These are phyloP conservation scores for Candida odintsovae DNA, from an alignment of 805 yeast species.

Conservation along the genomic window DNA sequence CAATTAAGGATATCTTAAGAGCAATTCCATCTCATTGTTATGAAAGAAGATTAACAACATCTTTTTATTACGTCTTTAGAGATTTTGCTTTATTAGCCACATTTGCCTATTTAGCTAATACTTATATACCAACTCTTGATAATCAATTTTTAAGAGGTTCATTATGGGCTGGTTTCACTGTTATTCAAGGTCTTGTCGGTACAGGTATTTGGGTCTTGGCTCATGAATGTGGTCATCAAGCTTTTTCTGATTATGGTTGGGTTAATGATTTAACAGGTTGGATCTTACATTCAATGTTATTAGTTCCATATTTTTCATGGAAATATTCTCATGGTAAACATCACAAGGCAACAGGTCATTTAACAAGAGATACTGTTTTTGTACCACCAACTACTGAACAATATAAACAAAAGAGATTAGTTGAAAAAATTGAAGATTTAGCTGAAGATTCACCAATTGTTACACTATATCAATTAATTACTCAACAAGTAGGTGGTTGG, in stretches of 20 bases:
- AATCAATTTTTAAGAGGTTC: slow-evolving; percentile 38
- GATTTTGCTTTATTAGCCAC: slow-evolving; percentile 48
- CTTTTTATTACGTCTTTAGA: slow-evolving; percentile 62
- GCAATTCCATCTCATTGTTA: slow-evolving; percentile 75
- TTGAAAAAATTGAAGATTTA: slow-evolving; percentile 43
- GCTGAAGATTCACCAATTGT: slow-evolving; percentile 71
- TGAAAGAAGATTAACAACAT: slow-evolving; percentile 49
- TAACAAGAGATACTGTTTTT: slow-evolving; percentile 79
- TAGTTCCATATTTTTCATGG: slow-evolving; percentile 89
- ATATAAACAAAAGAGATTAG: slow-evolving; percentile 37
- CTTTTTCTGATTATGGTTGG: slow-evolving; percentile 66
- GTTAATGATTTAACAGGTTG: slow-evolving; percentile 80
- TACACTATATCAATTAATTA: slow-evolving; percentile 48
- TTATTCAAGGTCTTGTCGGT: slow-evolving; percentile 57
- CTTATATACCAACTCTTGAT: slow-evolving; percentile 46
- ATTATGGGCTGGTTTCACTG: slow-evolving; percentile 54
- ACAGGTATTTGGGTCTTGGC: slow-evolving; percentile 85
- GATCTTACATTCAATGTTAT: slow-evolving; percentile 69
- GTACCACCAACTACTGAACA: slow-evolving; percentile 65
- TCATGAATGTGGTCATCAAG: slow-evolving; percentile 90
- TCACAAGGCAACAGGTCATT: slow-evolving; percentile 85
- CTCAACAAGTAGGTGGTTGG: slow-evolving; percentile 82
- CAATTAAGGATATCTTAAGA: slow-evolving; percentile 67
- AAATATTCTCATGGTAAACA: slow-evolving; percentile 79
- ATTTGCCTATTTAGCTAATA: slow-evolving; percentile 49